phyloP scores from a whole-genome alignment of 257 asterid species.

The Capsicum baccatum region DNA sequence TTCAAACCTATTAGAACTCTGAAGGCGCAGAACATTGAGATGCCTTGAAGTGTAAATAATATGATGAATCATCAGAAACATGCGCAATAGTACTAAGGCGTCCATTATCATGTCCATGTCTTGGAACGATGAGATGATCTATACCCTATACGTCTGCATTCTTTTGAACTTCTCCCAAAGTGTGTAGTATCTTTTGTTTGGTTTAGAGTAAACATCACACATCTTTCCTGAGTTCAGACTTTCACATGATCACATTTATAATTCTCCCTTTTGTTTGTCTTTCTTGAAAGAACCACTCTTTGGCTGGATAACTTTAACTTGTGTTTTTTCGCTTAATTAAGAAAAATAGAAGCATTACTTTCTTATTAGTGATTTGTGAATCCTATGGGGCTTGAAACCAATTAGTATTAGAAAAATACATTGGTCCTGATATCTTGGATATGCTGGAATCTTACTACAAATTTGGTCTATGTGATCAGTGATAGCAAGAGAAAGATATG shows the following conservation, averaged over 20 bases:
- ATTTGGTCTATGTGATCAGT: conserved; percentile 5
- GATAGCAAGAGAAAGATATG: conserved; percentile 14
- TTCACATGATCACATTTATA: conserved; percentile 14
- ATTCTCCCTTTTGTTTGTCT: conserved; percentile 14
- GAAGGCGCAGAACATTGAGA: background rate
- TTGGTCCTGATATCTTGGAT: background rate
- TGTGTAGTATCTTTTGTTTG: background rate
- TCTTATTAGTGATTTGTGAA: background rate
- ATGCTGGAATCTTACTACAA: background rate
- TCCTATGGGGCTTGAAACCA: background rate
- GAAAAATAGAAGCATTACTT: background rate
- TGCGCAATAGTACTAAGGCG: background rate
- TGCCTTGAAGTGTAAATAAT: conserved; percentile 6
- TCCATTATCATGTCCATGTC: background rate
- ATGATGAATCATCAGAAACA: conserved; percentile 23
- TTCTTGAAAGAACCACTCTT: conserved; percentile 24
- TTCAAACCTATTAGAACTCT: conserved; percentile 4
- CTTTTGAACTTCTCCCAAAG: background rate
- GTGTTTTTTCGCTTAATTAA: background rate
- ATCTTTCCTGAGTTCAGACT: conserved; percentile 16
- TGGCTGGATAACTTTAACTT: conserved; percentile 20
- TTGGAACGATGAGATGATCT: background rate
- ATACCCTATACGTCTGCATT: background rate
- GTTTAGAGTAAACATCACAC: conserved; percentile 19
- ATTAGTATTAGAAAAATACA: background rate